Evolutionary conservation across 768 basidiomycete species (phyloP).

Genomic region (Podaxis sp.): DNA sequence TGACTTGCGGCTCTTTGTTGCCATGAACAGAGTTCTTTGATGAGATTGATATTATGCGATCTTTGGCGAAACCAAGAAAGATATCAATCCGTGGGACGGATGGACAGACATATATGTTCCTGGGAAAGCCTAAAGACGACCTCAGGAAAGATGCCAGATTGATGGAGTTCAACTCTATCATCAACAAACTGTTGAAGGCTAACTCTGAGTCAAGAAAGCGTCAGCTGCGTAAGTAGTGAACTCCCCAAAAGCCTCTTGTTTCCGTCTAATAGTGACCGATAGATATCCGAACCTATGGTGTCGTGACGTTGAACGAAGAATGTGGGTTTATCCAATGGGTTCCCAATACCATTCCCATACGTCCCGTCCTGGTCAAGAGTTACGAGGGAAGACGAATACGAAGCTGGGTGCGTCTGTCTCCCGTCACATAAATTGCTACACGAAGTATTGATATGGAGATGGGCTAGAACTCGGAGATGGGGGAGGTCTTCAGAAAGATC

Average conservation of each 20-base stretch:
- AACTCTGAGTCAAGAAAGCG: slow-evolving; percentile 90
- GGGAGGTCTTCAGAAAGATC: slow-evolving; percentile 41
- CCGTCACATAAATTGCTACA: background rate
- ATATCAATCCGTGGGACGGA: slow-evolving; percentile 81
- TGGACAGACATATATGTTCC: slow-evolving; percentile 82
- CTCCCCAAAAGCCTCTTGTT: background rate
- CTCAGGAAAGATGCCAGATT: slow-evolving; percentile 93
- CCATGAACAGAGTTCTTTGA: slow-evolving; percentile 61
- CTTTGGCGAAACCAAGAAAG: slow-evolving; percentile 88
- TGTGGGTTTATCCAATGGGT: slow-evolving; percentile 99
- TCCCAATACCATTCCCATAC: slow-evolving; percentile 81
- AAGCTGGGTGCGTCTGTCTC: slow-evolving; percentile 32
- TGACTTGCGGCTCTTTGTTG: background rate
- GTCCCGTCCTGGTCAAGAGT: slow-evolving; percentile 62
- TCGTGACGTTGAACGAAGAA: slow-evolving; percentile 95
- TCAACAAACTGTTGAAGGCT: slow-evolving; percentile 92
- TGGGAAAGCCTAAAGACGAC: slow-evolving; percentile 97
- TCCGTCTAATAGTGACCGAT: background rate
- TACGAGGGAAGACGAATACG: slow-evolving; percentile 50
- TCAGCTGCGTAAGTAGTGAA: slow-evolving; percentile 68
- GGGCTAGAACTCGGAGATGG: slow-evolving; percentile 32
- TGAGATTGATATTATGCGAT: slow-evolving; percentile 87
- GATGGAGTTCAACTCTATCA: slow-evolving; percentile 98
- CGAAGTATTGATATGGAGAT: background rate
- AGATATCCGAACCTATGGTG: slow-evolving; percentile 98